Base-by-base conservation (phyloP, 257 asterid genomes). In the Misopates orontium region DNA sequence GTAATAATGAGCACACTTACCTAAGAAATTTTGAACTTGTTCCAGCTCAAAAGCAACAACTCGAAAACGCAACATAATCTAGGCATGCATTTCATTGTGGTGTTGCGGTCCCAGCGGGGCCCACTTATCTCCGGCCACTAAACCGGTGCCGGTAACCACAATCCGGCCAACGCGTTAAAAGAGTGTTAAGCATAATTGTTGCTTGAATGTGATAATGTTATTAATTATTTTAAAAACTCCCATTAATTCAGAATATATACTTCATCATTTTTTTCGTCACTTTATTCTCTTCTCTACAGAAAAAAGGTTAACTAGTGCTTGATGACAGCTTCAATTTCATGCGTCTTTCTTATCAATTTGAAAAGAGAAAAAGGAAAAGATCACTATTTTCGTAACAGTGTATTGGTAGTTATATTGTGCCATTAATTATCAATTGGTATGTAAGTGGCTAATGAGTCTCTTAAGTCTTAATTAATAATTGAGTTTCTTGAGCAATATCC, bases 231-330 rank as follows among this genome's bases (percentile, higher is more conserved):
- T 5, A 8, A 36, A 10, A 59, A 58, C 51, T 52, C 56, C 65
- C 78, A 75, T 75, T 75, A 78, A 64, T 71, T 56, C 60, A 68
- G 83, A 75, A 79, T 79, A 68, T 75, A 75, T 78, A 62, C 79
- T 71, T 67, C 52, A 56, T 70, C 41, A 61, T 61, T 62, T 73
- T 41, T 58, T 62, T 54, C 7, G 3, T 28, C 49, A 66, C 65
- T 64, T 70, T 78, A 67, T 78, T 73, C 82, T 60, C 67, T 40
- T 68, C 70, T 51, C 51, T 10, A 56, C 50, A 10, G 22, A 49
- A 44, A 62, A 61, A 56, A 20, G 36, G 42, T 36, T 36, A 36
- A 36, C 40, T 70, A 76, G 74, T 69, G 84, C 78, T 71, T 76
- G 62, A 66, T 73, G 81, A 67, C 79, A 79, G 23, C 70, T 56